Conservation (phyloP, 371 early-diverging fungal genomes). For the Apophysomyces trapeziformis region DNA sequence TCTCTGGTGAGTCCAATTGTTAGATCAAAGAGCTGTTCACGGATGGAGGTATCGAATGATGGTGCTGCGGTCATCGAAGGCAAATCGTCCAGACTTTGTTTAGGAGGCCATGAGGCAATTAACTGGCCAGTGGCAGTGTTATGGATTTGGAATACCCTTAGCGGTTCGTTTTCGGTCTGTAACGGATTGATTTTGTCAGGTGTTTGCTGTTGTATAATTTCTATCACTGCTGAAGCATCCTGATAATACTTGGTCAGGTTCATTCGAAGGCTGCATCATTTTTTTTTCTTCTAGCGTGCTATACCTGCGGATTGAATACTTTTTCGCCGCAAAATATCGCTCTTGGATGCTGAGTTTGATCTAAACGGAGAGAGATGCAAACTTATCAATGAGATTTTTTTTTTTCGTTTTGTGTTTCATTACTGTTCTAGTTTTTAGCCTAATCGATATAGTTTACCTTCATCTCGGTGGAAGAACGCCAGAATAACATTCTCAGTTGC, state of each 20-base stretch:
- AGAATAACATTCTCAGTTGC: conserved; percentile 58
- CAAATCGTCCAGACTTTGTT: not conserved
- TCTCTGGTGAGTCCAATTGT: conserved; percentile 1
- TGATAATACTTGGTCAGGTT: not conserved
- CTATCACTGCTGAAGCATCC: conserved; percentile 1
- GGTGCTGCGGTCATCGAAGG: not conserved
- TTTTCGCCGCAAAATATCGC: conserved; percentile 6
- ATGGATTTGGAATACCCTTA: conserved; percentile 17
- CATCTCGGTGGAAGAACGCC: conserved; percentile 52
- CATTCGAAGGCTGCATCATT: not conserved
- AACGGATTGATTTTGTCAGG: not conserved
- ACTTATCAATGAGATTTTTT: not conserved
- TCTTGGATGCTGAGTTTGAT: not conserved
- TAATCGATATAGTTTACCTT: conserved; percentile 17
- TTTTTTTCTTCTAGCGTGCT: not conserved
- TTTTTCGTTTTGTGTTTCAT: not conserved
- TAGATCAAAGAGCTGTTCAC: conserved; percentile 9
- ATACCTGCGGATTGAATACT: conserved; percentile 1
- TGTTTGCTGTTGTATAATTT: not conserved
- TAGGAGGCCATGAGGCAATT: conserved; percentile 17
- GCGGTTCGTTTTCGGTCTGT: not conserved
- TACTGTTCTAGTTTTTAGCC: no score
- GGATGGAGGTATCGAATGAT: not conserved
- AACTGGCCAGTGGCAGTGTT: conserved; percentile 8
- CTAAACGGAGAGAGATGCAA: not conserved